Percentiles rank a stretch among this genome's conserved stretches.
These are phyloP conservation scores for Kwoniella dendrophila DNA, from an alignment of 768 basidiomycete species.

Conservation along the genomic window DNA sequence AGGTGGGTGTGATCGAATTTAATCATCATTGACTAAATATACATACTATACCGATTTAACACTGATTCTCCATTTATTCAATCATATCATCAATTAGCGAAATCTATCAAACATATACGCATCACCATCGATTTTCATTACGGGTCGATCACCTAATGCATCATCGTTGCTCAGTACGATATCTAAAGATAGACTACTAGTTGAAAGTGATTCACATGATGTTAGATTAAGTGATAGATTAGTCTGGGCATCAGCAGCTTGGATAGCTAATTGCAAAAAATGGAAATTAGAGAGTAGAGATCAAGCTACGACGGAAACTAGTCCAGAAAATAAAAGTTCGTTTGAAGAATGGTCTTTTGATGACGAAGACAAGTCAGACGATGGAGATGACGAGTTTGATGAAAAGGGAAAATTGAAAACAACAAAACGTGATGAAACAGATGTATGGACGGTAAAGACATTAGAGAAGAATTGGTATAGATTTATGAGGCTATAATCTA, in stretches of 20 bases:
- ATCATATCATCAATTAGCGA: slow-evolving; percentile 59
- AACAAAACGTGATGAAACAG: background rate
- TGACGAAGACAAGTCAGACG: slow-evolving; percentile 7
- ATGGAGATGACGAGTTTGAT: slow-evolving; percentile 5
- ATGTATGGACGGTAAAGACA: slow-evolving; percentile 38
- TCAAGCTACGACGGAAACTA: slow-evolving; percentile 33
- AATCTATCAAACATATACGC: slow-evolving; percentile 76
- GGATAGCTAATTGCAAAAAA: slow-evolving; percentile 72
- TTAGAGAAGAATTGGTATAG: slow-evolving; percentile 45
- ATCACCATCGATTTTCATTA: slow-evolving; percentile 84
- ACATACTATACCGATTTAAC: too few relatives aligned
- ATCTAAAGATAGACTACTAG: slow-evolving; percentile 69
- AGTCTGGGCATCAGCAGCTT: slow-evolving; percentile 76
- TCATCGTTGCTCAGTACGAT: slow-evolving; percentile 68
- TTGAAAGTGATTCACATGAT: slow-evolving; percentile 82
- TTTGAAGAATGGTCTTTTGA: slow-evolving; percentile 2
- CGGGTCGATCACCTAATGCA: slow-evolving; percentile 69
- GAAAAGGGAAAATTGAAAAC: slow-evolving; percentile 9
- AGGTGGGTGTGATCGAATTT: slow-evolving; percentile 61
- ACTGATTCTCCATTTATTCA: background rate
- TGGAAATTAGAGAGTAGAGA: slow-evolving; percentile 69
- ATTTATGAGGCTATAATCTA: slow-evolving; percentile 47
- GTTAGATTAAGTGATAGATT: slow-evolving; percentile 63
- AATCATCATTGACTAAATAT: background rate
- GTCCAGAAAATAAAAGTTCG: background rate